Evolutionary conservation across 1,284 basidiomycete species (phyloP).

Genomic region (Cutaneotrichosporon sp.): DNA sequence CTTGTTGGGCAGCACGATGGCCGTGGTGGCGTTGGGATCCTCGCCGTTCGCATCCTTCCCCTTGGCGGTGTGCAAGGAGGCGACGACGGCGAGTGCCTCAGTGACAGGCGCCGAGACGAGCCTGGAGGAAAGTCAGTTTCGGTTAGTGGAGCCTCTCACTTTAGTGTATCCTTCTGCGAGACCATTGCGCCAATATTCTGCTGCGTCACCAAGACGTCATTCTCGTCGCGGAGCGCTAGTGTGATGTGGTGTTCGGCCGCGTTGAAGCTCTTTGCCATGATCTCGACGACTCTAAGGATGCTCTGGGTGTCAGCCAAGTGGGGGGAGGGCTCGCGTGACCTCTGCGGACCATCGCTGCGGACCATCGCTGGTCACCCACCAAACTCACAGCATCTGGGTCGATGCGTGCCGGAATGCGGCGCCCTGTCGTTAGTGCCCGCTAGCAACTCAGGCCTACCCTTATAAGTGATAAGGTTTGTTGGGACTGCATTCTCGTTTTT

Average conservation of each 20-base stretch:
- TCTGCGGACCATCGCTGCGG: background rate
- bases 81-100: conserved; percentile 43
- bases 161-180: conserved; percentile 71
- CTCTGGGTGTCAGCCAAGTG: conserved; percentile 28
- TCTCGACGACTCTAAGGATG: conserved; percentile 46
- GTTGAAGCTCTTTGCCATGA: conserved; percentile 59
- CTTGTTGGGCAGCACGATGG: conserved; percentile 21
- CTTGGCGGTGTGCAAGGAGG: conserved; percentile 34
- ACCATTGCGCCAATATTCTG: conserved; percentile 79
- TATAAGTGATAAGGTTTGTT: conserved; percentile 48
- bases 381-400: conserved; percentile 48
- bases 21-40: background rate
- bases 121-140: conserved; percentile 23
- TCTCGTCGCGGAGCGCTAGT: conserved; percentile 82
- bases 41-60: conserved; percentile 13
- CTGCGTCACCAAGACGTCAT: conserved; percentile 85
- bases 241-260: conserved; percentile 76
- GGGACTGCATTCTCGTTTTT: conserved; percentile 43
- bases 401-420: conserved; percentile 47
- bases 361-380: no score
- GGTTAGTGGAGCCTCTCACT: conserved; percentile 58
- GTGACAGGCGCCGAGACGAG: conserved; percentile 45
- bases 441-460: conserved; percentile 27
- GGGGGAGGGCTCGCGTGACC: background rate
- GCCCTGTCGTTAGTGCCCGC: conserved; percentile 30